phyloP scores from a whole-genome alignment of 1,139 yeast genomes.

The Entelexis paramagnoliae region DNA sequence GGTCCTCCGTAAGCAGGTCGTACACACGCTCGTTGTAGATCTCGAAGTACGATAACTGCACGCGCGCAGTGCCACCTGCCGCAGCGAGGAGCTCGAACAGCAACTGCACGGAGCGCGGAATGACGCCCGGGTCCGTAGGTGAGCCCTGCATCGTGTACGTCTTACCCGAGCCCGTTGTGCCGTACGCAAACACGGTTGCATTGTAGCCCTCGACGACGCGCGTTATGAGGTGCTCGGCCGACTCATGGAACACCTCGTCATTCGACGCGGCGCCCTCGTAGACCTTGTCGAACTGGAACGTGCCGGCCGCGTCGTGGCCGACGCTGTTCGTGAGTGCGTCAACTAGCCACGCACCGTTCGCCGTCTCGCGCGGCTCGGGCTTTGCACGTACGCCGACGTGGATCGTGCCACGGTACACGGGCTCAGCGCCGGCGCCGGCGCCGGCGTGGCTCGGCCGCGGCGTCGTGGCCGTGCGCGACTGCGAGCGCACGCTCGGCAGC shows the following conservation, averaged over 20 bases:
- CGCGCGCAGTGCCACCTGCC: conserved; percentile 29
- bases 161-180: conserved; percentile 95
- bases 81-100: conserved; percentile 40
- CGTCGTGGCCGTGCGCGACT: conserved; percentile 10
- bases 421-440: conserved; percentile 8
- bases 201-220: conserved; percentile 71
- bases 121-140: conserved; percentile 59
- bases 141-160: conserved; percentile 85
- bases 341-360: conserved; percentile 25
- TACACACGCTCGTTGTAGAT: conserved; percentile 80
- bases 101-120: conserved; percentile 60
- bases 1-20: conserved; percentile 44
- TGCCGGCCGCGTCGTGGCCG: conserved; percentile 30
- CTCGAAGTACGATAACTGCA: conserved; percentile 67
- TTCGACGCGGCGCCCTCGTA: conserved; percentile 44
- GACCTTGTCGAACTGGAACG: conserved; percentile 68
- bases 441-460: conserved; percentile 10
- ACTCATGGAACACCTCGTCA: conserved; percentile 47
- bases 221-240: conserved; percentile 53
- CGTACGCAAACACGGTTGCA: conserved; percentile 86
- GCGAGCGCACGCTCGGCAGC: conserved; percentile 14
- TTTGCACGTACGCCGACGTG: conserved; percentile 32
- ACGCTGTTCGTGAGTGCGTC: conserved; percentile 25
- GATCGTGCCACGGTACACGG: conserved; percentile 30
- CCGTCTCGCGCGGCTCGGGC: conserved; percentile 23